Evolutionary conservation across 148 eudicot genomes (phyloP).

Genomic region (Cornus suecica): DNA sequence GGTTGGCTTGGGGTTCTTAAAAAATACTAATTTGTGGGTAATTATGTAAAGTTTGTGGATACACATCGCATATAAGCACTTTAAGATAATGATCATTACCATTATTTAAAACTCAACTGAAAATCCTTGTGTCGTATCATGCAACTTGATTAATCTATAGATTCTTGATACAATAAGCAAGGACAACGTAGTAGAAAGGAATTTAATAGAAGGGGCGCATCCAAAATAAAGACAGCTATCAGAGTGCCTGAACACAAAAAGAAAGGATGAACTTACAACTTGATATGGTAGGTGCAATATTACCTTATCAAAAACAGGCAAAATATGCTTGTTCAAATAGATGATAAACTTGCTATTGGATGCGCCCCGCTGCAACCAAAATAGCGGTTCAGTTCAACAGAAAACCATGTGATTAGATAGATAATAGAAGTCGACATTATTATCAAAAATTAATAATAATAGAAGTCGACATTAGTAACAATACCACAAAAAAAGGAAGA

Average conservation of each 20-base stretch:
- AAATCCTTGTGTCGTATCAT: background rate
- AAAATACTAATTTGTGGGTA: background rate
- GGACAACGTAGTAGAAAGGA: background rate
- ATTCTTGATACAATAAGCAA: background rate
- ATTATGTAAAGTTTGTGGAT: background rate
- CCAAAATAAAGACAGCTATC: background rate
- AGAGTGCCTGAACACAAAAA: background rate
- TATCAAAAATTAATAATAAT: too few relatives aligned
- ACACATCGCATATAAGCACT: background rate
- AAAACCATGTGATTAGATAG: background rate
- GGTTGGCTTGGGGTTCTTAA: background rate
- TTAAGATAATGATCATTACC: background rate
- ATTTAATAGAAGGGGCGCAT: background rate
- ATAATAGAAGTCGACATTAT: background rate
- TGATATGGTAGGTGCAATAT: background rate
- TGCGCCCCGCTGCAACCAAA: slow-evolving; percentile 69
- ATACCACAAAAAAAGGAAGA: slow-evolving; percentile 78
- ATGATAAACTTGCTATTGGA: slow-evolving; percentile 82
- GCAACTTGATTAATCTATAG: background rate
- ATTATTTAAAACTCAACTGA: background rate
- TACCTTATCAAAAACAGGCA: slow-evolving; percentile 91
- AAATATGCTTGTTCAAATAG: slow-evolving; percentile 75
- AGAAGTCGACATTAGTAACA: background rate
- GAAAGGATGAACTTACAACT: background rate
- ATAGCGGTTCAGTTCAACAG: background rate